Percentiles rank a stretch among this genome's conserved stretches.
Evolutionary conservation across 208 protist genomes (phyloP).

Genomic region (Hexamita inflata): DNA sequence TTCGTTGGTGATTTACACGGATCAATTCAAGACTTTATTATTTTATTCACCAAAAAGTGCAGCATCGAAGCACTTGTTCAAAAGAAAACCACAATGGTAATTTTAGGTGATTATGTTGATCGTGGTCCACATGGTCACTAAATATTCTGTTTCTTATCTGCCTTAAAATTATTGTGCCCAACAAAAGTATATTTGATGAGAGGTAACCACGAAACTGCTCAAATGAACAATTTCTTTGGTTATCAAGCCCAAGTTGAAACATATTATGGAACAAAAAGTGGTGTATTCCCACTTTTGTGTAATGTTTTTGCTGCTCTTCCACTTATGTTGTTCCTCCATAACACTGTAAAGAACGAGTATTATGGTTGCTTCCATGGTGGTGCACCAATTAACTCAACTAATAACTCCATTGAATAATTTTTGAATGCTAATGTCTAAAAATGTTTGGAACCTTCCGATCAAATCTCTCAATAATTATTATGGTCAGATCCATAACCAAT

Average conservation of each 20-base stretch:
- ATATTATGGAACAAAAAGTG: constrained; percentile 9
- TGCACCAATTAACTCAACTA: background rate
- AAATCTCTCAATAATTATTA: background rate
- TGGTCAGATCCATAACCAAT: background rate
- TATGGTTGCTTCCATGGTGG: background rate
- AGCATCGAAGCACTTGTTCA: background rate
- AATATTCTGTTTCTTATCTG: background rate
- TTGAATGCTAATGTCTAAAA: background rate
- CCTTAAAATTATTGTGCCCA: background rate
- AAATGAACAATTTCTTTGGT: constrained; percentile 30
- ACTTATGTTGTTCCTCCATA: background rate
- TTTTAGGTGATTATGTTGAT: constrained; percentile 29
- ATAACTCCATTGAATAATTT: background rate
- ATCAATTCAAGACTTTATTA: background rate
- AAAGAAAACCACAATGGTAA: background rate
- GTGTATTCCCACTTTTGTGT: background rate
- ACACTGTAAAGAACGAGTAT: background rate
- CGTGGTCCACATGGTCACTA: constrained; percentile 1
- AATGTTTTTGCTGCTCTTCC: background rate
- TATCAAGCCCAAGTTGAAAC: constrained; percentile 10
- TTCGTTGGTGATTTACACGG: constrained; percentile 20
- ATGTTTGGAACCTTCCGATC: too few species aligned
- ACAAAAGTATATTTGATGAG: background rate
- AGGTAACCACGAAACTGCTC: constrained; percentile 19
- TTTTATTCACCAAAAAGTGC: background rate